Conservation (phyloP, 805 yeast species). For the Jamesozyma gamospora region DNA sequence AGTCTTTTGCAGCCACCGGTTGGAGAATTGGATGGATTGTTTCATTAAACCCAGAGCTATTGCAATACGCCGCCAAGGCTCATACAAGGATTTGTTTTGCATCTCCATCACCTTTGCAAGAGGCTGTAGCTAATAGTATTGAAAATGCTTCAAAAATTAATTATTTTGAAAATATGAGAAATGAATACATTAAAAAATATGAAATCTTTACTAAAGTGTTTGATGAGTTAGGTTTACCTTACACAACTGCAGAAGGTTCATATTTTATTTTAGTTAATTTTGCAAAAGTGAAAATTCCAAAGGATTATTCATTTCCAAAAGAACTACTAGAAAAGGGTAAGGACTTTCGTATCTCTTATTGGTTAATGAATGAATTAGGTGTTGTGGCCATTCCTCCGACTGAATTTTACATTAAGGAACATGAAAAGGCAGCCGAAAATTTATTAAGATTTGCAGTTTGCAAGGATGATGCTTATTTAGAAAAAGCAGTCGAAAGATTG, state of each 20-base stretch:
- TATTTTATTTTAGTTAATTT: conserved; percentile 87
- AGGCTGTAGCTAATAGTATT: conserved; percentile 77
- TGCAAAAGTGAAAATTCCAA: conserved; percentile 70
- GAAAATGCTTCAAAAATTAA: conserved; percentile 46
- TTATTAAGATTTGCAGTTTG: conserved; percentile 91
- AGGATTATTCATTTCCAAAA: conserved; percentile 58
- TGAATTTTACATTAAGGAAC: conserved; percentile 71
- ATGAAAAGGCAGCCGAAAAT: conserved; percentile 70
- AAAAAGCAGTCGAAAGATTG: conserved; percentile 72
- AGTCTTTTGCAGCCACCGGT: conserved; percentile 97
- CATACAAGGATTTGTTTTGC: conserved; percentile 92
- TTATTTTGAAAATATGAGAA: conserved; percentile 64
- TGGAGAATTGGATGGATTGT: conserved; percentile 97
- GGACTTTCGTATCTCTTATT: conserved; percentile 83
- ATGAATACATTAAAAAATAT: conserved; percentile 62
- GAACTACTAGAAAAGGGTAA: conserved; percentile 60
- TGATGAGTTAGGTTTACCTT: conserved; percentile 81
- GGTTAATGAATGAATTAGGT: conserved; percentile 88
- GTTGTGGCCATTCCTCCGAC: conserved; percentile 96
- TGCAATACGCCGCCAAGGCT: conserved; percentile 76
- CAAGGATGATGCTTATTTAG: conserved; percentile 74
- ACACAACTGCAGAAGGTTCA: conserved; percentile 87
- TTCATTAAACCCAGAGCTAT: conserved; percentile 63
- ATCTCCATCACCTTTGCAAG: conserved; percentile 86
- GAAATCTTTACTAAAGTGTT: conserved; percentile 63